Conservation (phyloP, 2,329 filamentous ascomycete species). For the Colletotrichum sp. region DNA sequence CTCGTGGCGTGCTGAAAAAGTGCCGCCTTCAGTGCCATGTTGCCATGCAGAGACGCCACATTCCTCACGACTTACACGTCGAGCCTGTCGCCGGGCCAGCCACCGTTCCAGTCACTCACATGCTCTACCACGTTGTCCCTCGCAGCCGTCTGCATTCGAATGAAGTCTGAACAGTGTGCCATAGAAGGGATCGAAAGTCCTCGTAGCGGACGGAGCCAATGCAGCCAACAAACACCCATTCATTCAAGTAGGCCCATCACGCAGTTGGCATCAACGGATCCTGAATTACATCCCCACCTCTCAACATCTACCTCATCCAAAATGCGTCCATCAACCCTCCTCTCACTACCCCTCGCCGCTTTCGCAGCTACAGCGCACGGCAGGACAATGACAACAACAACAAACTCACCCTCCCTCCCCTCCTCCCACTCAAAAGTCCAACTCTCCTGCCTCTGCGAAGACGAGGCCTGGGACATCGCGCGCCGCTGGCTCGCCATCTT, state of each 20-base stretch:
- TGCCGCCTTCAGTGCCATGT: neutral
- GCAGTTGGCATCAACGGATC: fast-evolving
- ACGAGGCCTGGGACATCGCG: constrained; percentile 6
- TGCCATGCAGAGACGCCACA: neutral
- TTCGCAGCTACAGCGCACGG: neutral
- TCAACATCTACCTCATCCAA: neutral
- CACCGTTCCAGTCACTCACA: neutral
- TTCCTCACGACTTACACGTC: neutral
- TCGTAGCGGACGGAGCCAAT: fast-evolving
- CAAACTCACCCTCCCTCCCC: neutral
- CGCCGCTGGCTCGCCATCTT: constrained; percentile 9
- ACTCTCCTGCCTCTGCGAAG: neutral
- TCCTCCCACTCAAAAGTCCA: neutral
- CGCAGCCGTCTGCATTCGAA: neutral
- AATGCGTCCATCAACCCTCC: neutral
- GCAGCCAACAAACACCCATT: fast-evolving
- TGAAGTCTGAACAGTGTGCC: neutral
- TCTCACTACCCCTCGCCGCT: neutral
- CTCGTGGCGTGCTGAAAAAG: neutral
- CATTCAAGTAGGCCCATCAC: neutral
- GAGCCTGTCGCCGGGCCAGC: neutral
- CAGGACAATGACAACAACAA: neutral
- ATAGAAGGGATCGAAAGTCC: fast-evolving
- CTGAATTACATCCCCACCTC: neutral
- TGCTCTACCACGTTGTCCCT: neutral